Conservation (phyloP, 139 green algal genomes). For the Mychonastes homosphaera region DNA sequence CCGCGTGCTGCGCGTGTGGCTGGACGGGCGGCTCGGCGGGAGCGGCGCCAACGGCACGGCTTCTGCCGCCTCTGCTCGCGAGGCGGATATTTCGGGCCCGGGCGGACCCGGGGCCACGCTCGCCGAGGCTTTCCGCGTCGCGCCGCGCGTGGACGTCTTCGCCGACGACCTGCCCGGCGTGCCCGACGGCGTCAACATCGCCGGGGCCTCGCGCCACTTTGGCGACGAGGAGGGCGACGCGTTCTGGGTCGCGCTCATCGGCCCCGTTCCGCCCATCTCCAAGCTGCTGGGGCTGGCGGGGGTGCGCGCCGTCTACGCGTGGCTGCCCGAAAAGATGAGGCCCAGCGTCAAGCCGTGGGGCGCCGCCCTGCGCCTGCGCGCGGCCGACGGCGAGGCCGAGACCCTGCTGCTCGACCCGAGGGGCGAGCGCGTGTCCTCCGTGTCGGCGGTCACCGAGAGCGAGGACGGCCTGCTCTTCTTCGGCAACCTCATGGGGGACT, state of each 20-base stretch:
- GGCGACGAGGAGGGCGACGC: conserved; percentile 19
- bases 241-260: conserved; percentile 40
- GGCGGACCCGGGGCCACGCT: neutral
- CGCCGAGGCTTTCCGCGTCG: conserved; percentile 2
- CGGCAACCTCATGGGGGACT: conserved; percentile 35
- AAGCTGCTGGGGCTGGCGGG: conserved; percentile 12
- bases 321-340: conserved; percentile 18
- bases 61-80: neutral
- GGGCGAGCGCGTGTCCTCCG: conserved; percentile 19
- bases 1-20: conserved; percentile 30
- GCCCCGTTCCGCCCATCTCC: conserved; percentile 18
- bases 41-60: too few relatives aligned
- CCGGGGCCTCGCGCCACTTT: too few relatives aligned
- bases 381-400: conserved; percentile 17
- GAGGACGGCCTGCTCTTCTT: conserved; percentile 28
- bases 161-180: conserved; percentile 36
- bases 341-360: conserved; percentile 26
- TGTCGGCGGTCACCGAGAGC: conserved; percentile 29
- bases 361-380: conserved; percentile 24
- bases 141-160: conserved; percentile 27
- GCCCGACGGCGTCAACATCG: conserved; percentile 34
- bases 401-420: conserved; percentile 28
- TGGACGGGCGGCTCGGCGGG: conserved; percentile 41
- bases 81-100: neutral
- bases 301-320: conserved; percentile 17